Conservation (phyloP, 1,284 basidiomycete genomes). For the Pseudozyma thailandica region DNA sequence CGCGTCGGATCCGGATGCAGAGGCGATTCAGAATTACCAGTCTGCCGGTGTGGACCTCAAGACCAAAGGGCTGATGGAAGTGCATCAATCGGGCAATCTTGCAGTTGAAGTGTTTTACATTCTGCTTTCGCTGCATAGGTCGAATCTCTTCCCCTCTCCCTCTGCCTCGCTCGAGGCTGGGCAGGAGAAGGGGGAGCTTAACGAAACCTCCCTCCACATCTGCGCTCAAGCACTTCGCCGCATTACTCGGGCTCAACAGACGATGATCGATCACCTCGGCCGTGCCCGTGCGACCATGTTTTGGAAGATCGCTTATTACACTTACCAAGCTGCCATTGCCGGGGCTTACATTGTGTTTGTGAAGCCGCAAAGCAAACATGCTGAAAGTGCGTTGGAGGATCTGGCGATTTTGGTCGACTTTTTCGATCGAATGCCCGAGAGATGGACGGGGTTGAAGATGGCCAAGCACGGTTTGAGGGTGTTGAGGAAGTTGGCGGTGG, state of each 20-base stretch:
- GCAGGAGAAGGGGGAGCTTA: constrained; percentile 8
- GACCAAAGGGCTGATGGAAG: constrained; percentile 42
- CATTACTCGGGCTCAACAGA: constrained; percentile 37
- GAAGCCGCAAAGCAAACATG: constrained; percentile 37
- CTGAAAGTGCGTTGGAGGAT: constrained; percentile 32
- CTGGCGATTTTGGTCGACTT: constrained; percentile 36
- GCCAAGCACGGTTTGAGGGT: constrained; percentile 42
- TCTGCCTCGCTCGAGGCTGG: not conserved
- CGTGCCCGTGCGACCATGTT: constrained; percentile 39
- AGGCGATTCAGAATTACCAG: constrained; percentile 27
- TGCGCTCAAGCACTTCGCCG: constrained; percentile 36
- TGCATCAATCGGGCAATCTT: constrained; percentile 39
- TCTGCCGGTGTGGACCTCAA: constrained; percentile 40
- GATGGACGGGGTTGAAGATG: constrained; percentile 42
- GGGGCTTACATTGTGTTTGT: constrained; percentile 44
- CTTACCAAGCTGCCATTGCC: constrained; percentile 42
- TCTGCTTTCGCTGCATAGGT: constrained; percentile 28
- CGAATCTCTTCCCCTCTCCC: constrained; percentile 28
- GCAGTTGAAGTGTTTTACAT: constrained; percentile 43
- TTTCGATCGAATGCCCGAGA: constrained; percentile 42
- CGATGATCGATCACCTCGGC: constrained; percentile 36
- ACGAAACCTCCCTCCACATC: constrained; percentile 33
- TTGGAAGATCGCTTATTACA: constrained; percentile 49
- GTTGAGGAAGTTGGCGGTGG: constrained; percentile 38
- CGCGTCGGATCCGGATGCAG: constrained; percentile 10